phyloP scores from a whole-genome alignment of 257 asterid genomes.

The Haberlea rhodopensis region DNA sequence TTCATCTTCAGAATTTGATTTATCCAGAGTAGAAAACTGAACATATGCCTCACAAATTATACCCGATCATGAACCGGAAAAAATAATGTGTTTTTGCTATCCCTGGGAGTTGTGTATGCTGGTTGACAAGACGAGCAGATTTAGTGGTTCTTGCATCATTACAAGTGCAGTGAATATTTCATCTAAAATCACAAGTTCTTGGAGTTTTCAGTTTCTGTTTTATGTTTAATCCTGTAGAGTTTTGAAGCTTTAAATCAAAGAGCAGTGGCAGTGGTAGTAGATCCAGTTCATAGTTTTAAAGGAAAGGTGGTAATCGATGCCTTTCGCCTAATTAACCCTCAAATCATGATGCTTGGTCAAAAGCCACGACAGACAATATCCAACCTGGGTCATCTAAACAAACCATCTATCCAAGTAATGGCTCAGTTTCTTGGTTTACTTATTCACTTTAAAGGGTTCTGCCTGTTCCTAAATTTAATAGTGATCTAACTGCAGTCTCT shows the following conservation, averaged over 20 bases:
- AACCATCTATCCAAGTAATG: slow-evolving; percentile 89
- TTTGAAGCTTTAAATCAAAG: slow-evolving; percentile 96
- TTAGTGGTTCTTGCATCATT: background rate
- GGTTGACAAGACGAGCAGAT: background rate
- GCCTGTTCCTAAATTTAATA: slow-evolving; percentile 21
- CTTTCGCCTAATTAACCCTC: too few species aligned
- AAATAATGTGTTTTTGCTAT: too few species aligned
- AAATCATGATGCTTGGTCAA: slow-evolving; percentile 99
- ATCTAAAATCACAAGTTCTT: slow-evolving; percentile 6
- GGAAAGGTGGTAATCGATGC: slow-evolving; percentile 99
- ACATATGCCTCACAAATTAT: too few species aligned
- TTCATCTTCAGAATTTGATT: too few species aligned
- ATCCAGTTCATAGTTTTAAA: slow-evolving; percentile 97
- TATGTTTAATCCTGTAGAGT: slow-evolving; percentile 54
- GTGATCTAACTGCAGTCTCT: slow-evolving; percentile 60
- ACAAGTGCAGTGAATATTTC: background rate
- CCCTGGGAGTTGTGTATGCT: too few species aligned
- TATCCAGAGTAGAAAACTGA: too few species aligned
- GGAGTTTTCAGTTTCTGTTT: background rate
- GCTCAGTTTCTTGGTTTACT: background rate
- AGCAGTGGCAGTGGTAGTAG: slow-evolving; percentile 98
- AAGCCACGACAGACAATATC: slow-evolving; percentile 98
- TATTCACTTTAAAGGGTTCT: background rate
- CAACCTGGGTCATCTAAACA: slow-evolving; percentile 94
- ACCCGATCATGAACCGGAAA: too few species aligned